phyloP scores from a whole-genome alignment of 768 basidiomycete species.

The Mycena vulgaris region DNA sequence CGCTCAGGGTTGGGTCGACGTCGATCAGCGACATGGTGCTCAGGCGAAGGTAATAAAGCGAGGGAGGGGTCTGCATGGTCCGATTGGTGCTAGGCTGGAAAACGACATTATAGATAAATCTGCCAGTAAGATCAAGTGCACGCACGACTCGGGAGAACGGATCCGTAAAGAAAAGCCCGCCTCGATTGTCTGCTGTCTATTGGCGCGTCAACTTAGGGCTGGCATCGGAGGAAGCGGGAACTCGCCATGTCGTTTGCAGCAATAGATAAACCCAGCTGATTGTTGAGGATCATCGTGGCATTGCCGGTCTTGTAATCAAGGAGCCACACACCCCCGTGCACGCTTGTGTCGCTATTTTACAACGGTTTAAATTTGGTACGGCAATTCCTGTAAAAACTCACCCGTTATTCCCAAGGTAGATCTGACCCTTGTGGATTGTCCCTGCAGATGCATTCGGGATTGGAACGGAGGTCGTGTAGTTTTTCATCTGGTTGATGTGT shows the following conservation, averaged over 20 bases:
- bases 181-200: slow-evolving; percentile 20
- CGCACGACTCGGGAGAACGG: slow-evolving; percentile 16
- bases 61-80: slow-evolving; percentile 21
- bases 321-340: slow-evolving; percentile 22
- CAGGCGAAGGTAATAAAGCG: slow-evolving; percentile 24
- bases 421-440: slow-evolving; percentile 25
- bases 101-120: too few species aligned
- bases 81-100: slow-evolving; percentile 9
- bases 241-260: slow-evolving; percentile 16
- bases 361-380: neutral
- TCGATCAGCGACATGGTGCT: slow-evolving; percentile 29
- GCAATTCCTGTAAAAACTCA: neutral
- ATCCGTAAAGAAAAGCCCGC: slow-evolving; percentile 26
- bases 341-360: neutral
- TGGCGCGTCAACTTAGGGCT: neutral
- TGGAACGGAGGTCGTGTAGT: slow-evolving; percentile 22
- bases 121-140: neutral
- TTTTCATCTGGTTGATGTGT: slow-evolving; percentile 12
- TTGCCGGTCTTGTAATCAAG: slow-evolving; percentile 20
- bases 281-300: slow-evolving; percentile 25
- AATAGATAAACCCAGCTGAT: slow-evolving; percentile 21
- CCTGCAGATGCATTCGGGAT: slow-evolving; percentile 21
- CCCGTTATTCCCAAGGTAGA: slow-evolving; percentile 24
- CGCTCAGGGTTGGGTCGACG: slow-evolving; percentile 18
- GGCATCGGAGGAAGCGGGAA: too few species aligned